Evolutionary conservation across 2,329 filamentous ascomycete species (phyloP).

Genomic region (Cytospora mali): DNA sequence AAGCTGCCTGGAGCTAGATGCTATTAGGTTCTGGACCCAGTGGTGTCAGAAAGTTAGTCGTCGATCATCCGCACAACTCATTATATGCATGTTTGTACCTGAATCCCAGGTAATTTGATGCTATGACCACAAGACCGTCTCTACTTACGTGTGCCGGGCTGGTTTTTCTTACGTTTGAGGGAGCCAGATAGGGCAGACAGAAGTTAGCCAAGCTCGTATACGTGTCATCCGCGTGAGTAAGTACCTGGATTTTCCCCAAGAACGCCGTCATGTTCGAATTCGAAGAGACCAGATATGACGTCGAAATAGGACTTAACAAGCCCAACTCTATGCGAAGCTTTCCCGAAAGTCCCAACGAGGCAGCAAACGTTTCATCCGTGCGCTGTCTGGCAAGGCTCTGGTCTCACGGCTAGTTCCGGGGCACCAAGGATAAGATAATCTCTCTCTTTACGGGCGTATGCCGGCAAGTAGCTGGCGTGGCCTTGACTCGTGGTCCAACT

Average conservation of each 20-base stretch:
- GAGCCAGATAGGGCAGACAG: neutral
- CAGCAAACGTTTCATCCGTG: no score
- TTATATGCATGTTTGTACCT: neutral
- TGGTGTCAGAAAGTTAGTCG: neutral
- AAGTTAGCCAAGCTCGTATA: no score
- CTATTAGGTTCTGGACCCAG: neutral
- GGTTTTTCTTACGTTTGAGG: neutral
- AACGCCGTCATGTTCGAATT: no score
- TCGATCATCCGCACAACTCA: conserved; percentile 4
- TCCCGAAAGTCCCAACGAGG: no score
- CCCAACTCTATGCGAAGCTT: no score
- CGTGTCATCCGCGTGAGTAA: no score
- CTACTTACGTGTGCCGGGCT: neutral
- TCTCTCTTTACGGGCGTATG: neutral
- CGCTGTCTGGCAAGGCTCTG: no score
- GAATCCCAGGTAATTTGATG: neutral
- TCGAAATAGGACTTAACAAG: no score
- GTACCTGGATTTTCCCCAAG: no score
- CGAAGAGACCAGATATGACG: no score
- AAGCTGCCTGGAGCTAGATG: neutral
- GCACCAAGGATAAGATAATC: neutral
- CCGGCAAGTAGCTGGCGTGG: neutral
- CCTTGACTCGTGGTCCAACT: neutral
- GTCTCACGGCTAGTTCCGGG: neutral
- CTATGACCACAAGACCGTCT: neutral